A percentile compares a stretch with the other conserved stretches of the same genome.
These are phyloP conservation scores for Marchantia polymorpha DNA, from an alignment of 225 moss, liverwort and hornwort genomes.

Conservation along the genomic window DNA sequence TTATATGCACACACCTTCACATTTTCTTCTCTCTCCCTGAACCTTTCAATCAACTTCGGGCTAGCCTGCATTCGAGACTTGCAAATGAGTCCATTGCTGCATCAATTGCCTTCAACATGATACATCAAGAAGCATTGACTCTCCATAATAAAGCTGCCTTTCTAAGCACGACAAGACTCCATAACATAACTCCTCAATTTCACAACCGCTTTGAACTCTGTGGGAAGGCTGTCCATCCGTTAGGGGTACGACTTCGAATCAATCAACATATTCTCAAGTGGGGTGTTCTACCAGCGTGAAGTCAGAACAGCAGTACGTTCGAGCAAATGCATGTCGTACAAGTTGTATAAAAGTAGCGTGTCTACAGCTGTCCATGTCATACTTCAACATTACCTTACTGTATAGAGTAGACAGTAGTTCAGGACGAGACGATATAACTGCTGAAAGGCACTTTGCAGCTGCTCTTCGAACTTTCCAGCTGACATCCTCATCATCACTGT, in stretches of 20 bases:
- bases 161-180: no score
- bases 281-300: background rate
- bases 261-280: background rate
- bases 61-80: constrained; percentile 62
- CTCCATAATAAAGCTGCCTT: no score
- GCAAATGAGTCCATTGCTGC: background rate
- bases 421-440: constrained; percentile 91
- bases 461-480: constrained; percentile 99
- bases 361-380: background rate
- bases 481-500: constrained; percentile 99
- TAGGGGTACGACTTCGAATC: background rate
- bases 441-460: constrained; percentile 88
- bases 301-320: background rate
- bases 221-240: background rate
- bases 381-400: constrained; percentile 48
- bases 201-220: background rate
- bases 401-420: constrained; percentile 83
- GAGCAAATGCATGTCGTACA: background rate
- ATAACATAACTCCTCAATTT: background rate
- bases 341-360: background rate
- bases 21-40: constrained; percentile 98
- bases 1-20: constrained; percentile 65
- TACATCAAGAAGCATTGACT: background rate
- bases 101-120: background rate
- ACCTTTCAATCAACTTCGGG: constrained; percentile 95